phyloP scores from a whole-genome alignment of 1,139 yeast species.

The Magnusiomyces suaveolens region DNA sequence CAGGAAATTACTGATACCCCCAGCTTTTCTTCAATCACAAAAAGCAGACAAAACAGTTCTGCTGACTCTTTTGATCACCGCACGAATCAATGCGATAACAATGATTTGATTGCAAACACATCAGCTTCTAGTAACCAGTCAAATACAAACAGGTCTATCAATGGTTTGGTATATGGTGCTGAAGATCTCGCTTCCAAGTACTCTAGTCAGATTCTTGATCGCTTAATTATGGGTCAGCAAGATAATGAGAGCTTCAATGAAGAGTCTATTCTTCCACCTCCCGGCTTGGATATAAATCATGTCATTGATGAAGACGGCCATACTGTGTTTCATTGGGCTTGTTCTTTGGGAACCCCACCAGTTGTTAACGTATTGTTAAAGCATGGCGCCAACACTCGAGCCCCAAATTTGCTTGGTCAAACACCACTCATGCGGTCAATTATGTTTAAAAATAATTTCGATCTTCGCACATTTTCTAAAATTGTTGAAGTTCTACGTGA shows the following conservation, averaged over 20 bases:
- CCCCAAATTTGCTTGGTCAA: constrained; percentile 66
- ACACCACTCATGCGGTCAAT: constrained; percentile 78
- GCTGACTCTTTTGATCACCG: neutral
- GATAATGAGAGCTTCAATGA: constrained; percentile 65
- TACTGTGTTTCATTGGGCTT: constrained; percentile 94
- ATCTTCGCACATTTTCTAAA: constrained; percentile 61
- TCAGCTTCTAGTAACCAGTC: neutral
- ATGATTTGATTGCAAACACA: constrained; percentile 2
- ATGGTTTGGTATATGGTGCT: constrained; percentile 28
- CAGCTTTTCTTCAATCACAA: constrained; percentile 4
- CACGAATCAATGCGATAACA: neutral
- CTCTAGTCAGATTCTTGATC: constrained; percentile 39
- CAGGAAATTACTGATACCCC: constrained; percentile 14
- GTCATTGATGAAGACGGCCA: constrained; percentile 94
- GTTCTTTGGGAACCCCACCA: constrained; percentile 75
- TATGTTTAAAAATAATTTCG: constrained; percentile 80
- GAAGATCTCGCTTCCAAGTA: constrained; percentile 35
- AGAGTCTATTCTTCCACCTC: constrained; percentile 63
- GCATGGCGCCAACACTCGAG: constrained; percentile 67
- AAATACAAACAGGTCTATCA: constrained; percentile 15
- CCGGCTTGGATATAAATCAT: constrained; percentile 71
- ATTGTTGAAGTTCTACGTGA: constrained; percentile 61
- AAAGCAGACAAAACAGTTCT: neutral
- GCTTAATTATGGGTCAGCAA: constrained; percentile 48
- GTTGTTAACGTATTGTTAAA: constrained; percentile 61